Evolutionary conservation across 106 monocot genomes (phyloP).

Genomic region (Amphibolis antarctica): DNA sequence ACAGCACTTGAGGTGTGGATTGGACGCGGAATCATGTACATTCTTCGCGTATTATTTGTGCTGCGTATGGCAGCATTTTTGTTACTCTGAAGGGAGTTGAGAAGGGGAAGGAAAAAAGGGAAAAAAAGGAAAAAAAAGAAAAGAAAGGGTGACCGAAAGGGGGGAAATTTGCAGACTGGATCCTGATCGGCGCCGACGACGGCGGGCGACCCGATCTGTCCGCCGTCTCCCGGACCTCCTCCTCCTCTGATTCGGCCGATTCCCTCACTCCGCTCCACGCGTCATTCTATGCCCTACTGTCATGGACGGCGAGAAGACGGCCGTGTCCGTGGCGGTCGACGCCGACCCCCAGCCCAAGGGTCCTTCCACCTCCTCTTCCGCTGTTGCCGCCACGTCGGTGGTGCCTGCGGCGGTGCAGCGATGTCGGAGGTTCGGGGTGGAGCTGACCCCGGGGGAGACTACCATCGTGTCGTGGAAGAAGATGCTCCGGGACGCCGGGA

Average conservation of each 20-base stretch:
- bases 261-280: not conserved
- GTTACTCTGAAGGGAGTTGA: no score
- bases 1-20: no score
- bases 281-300: no score
- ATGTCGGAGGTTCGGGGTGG: conserved; percentile 60
- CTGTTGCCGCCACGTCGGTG: conserved; percentile 1
- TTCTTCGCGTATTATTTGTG: no score
- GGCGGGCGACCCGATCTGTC: no score
- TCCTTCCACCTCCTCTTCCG: not conserved
- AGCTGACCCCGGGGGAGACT: conserved; percentile 74
- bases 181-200: not conserved
- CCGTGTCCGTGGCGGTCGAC: conserved; percentile 13
- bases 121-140: not conserved
- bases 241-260: not conserved
- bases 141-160: not conserved
- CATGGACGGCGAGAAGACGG: conserved; percentile 16
- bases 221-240: not conserved
- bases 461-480: conserved; percentile 99
- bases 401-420: conserved; percentile 1
- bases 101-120: not conserved
- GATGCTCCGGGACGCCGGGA: conserved; percentile 47
- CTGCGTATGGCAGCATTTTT: no score
- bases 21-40: no score
- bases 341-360: conserved; percentile 17
- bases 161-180: not conserved